Percentiles rank a stretch among this genome's conserved stretches.
Evolutionary conservation across 2,329 filamentous ascomycete genomes (phyloP).

Genomic region (Trichoderma sp.): DNA sequence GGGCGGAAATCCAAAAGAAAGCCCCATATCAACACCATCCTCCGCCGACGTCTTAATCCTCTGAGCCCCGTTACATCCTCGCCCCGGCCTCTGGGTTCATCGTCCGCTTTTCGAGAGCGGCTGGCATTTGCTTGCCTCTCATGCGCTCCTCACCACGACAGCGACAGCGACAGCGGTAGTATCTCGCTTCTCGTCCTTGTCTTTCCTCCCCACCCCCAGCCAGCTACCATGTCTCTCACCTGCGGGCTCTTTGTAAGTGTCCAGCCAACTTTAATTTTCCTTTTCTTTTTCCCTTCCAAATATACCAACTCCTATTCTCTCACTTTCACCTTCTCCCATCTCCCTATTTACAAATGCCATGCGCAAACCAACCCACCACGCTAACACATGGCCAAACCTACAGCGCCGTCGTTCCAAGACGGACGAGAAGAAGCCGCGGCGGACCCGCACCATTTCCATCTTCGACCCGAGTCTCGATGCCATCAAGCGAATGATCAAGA

Average conservation of each 20-base stretch:
- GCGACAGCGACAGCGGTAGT: background rate
- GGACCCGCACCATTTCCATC: slow-evolving; percentile 39
- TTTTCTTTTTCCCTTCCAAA: background rate
- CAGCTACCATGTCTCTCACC: slow-evolving; percentile 23
- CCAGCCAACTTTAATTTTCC: background rate
- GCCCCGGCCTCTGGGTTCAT: background rate
- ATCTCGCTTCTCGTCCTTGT: background rate
- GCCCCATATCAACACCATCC: background rate
- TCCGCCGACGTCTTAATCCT: background rate
- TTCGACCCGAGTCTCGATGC: slow-evolving; percentile 32
- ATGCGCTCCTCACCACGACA: slow-evolving; percentile 3
- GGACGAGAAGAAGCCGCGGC: slow-evolving; percentile 30
- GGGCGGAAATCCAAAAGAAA: background rate
- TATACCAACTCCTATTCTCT: background rate
- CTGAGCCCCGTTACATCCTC: background rate
- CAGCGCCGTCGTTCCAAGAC: slow-evolving; percentile 23
- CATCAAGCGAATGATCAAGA: slow-evolving; percentile 35
- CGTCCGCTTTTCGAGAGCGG: slow-evolving; percentile 12
- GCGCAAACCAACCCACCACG: background rate
- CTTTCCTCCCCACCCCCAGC: background rate
- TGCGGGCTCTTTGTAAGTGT: slow-evolving; percentile 29
- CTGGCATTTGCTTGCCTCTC: slow-evolving; percentile 11
- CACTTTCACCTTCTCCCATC: background rate
- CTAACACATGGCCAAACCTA: slow-evolving; percentile 17
- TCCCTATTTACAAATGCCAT: background rate